Base-by-base conservation (phyloP, 2,329 filamentous ascomycete species). In the Alternaria ethzedia region DNA sequence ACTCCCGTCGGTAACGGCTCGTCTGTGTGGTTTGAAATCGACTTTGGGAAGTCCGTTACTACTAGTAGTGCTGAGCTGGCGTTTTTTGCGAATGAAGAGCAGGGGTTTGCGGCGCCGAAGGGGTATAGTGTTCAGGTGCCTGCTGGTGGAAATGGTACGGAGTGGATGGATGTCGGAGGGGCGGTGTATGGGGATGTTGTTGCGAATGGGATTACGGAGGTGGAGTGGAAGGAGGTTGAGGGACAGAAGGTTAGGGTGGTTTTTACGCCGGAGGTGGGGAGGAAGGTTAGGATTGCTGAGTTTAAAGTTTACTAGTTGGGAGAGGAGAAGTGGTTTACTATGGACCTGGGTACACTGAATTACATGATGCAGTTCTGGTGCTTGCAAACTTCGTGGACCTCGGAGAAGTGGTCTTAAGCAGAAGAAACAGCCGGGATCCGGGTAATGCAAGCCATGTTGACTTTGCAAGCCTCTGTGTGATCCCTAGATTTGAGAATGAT, bases 181-280 rank as follows among this genome's bases (percentile, higher is more conserved):
- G 66, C 71, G 4, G 63, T 55, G 25, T 73, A 75, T 49, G 63
- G 36, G 11, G n/a, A 63, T 25, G 26, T 73, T 11, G 64, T 82
- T 3, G 77, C 75, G 7, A 82, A 82, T 44, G 80, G 80, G 0
- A 75, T 82, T 17, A 82, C 79, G 0, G 70, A 73, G 23, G 76
- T 73, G 0, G 62, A 63, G 13, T 82, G 79, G 76, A 69, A 58
- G 13, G 62, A 59, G 7, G 62, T 72, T 12, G 73, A 64, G 43
- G 75, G 72, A 0, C 64, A 62, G 9, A 68, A 74, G 54, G 66
- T 80, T 7, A 74, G 78, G 47, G 59, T 81, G 6, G 61, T 72
- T 1, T 82, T 81, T 30, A 75, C 66, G 20, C 79, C 79, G 9
- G 65, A 73, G 50, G 63, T 65, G 17, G 78, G 73, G 0, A 70